Evolutionary conservation across 2,329 filamentous ascomycete genomes (phyloP), one percentile per base, ranked within the genome.

Genomic region (Ceratocystis cubensis): DNA sequence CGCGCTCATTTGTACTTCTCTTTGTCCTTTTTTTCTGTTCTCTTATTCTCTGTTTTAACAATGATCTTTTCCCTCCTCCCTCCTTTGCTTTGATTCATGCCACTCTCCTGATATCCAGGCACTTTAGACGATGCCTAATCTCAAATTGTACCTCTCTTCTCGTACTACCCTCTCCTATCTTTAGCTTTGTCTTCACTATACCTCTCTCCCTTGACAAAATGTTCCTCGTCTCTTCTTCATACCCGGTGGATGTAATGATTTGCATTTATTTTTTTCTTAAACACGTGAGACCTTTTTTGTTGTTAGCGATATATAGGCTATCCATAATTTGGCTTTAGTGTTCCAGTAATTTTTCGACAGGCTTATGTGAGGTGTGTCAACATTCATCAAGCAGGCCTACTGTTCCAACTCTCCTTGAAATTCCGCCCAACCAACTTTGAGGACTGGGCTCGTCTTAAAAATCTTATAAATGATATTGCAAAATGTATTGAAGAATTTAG

Each of bases 31-130:
- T 61, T 50, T 41, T 66, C 8, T 64, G 25, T 66, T 67, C 45
- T 59, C 62, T 41, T 41, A 41, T 33, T 59, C 56, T 59, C 20
- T 59, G 56, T 59, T 59, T 59, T 59, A 59, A 59, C 56, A 59
- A 59, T 37, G 56, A 59, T 33, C 17, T 59, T 37, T 59, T 8
- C 7, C 28, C 56, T 15, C 56, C 20, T 30, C 53, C 53, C 53
- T 57, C 25, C 30, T 37, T 15, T 37, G 5, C 25, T 8, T 64
- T 41, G 37, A 41, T 57, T 30, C 30, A 33, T 50, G 48, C 44
- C 45, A 61, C 46, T 53, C 28, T 53, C 6, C 46, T 17, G 20
- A 8, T 62, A 28, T 59, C 56, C 25, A 20, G 30, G 56, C 30
- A 8, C 20, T 15, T 15, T 56, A 37, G 48, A 33, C 56, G 33